These are phyloP conservation scores for Apiotrichum siamense DNA, from an alignment of 1,284 basidiomycete genomes.

Conservation along the genomic window DNA sequence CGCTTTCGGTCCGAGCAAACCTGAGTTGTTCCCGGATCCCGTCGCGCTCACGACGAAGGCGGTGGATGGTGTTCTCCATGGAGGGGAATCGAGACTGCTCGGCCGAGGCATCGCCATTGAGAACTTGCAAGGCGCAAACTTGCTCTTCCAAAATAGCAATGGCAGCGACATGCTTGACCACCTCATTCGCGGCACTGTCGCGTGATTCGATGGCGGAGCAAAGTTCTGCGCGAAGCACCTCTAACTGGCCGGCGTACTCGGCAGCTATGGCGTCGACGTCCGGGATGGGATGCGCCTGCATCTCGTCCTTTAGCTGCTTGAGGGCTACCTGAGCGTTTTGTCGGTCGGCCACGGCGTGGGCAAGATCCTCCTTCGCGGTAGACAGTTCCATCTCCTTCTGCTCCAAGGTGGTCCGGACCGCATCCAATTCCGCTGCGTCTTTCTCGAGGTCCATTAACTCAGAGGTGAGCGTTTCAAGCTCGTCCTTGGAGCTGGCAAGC, in stretches of 20 bases:
- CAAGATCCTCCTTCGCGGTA: not conserved
- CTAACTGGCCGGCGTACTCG: slow-evolving; percentile 21
- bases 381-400: slow-evolving; percentile 1
- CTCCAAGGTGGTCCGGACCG: slow-evolving; percentile 16
- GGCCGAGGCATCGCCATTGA: not conserved
- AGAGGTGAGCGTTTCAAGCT: slow-evolving; percentile 1
- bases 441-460: slow-evolving; percentile 13
- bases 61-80: slow-evolving; percentile 13
- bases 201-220: not conserved
- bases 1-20: slow-evolving; percentile 9
- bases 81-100: not conserved
- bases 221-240: slow-evolving; percentile 3
- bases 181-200: not conserved
- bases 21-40: slow-evolving; percentile 7
- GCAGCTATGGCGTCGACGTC: slow-evolving; percentile 21
- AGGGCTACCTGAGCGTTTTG: not conserved
- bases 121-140: not conserved
- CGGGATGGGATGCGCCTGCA: slow-evolving; percentile 17
- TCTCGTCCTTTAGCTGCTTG: slow-evolving; percentile 1
- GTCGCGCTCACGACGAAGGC: slow-evolving; percentile 15
- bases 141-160: not conserved
- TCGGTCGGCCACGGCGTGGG: not conserved
- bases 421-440: slow-evolving; percentile 9
- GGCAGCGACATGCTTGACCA: not conserved
- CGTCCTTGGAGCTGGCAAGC: not conserved